Base-by-base conservation (phyloP, 129 eudicot genomes). In the Arctium lappa region DNA sequence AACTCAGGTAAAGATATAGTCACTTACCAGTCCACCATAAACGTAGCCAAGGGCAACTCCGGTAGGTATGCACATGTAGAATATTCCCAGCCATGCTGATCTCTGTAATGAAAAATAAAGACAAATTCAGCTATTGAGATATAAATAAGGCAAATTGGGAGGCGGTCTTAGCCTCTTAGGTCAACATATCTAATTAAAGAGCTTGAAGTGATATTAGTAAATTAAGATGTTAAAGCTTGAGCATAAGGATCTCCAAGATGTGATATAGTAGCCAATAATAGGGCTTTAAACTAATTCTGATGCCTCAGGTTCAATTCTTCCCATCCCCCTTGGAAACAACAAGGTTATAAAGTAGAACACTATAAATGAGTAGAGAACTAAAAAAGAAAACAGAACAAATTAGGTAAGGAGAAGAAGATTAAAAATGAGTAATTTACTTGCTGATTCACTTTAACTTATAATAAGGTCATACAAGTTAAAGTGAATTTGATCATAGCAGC, bases 31-130 rank as follows among this genome's bases (percentile, higher is more conserved):
- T 76, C 98, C 98, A 72, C 98, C 98, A 66, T 90, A 94, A 63
- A 94, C 95, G 79, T 94, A 94, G 22, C 98, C 98, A 86, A 94
- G 78, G 6, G 98, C 98, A 78, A 92, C 85, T 73, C 98, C 98
- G 10, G 91, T 82, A 69, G 98, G 98, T 89, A 94, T 94, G 69
- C 98, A 94, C 98, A 94, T 94, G 92, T 94, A 94, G 78, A 94
- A 94, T 82, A 88, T 73, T 80, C 97, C 98, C 79, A 94, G 90
- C 98, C 98, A 94, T 32, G 92, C 88, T 80, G 97, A 87, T 88
- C 89, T 94, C 98, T 94, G 88, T 63, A 3, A 65, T 3, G 70
- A 33, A 74, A 65, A 22, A 44, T 34, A 8, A n/a, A 79, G 44
- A 31, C 12, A 73, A 79, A 29, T 73, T 29, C 8, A 32, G n/a